These are phyloP conservation scores for Podospora didyma DNA, from an alignment of 495 filamentous ascomycete species.

Conservation along the genomic window DNA sequence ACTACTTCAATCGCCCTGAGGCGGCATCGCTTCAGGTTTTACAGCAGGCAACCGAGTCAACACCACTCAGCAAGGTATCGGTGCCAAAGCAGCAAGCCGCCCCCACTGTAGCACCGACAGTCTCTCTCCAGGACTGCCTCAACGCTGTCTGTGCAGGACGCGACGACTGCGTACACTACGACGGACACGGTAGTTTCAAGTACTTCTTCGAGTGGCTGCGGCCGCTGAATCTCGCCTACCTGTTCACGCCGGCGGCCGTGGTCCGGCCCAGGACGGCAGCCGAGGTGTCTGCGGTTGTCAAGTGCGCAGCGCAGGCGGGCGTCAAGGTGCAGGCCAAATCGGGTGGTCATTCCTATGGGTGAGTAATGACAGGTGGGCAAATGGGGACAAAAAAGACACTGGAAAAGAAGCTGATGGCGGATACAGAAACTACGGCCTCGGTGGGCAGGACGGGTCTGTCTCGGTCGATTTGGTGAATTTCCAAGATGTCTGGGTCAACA, in stretches of 20 bases:
- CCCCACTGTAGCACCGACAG: not conserved
- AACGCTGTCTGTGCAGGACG: not conserved
- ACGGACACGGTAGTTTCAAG: not conserved
- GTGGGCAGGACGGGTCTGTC: not conserved
- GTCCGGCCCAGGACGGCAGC: not conserved
- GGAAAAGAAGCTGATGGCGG: not conserved
- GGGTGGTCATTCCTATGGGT: conserved; percentile 3
- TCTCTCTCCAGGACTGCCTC: conserved; percentile 2
- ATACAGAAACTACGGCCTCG: not conserved
- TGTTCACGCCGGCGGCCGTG: not conserved
- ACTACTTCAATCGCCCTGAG: not conserved
- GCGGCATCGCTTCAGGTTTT: too few relatives aligned
- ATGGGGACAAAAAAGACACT: not conserved
- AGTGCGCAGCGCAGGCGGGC: conserved; percentile 1
- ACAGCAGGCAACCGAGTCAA: too few relatives aligned
- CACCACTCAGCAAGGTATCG: too few relatives aligned
- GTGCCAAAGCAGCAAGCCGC: not conserved
- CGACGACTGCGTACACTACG: conserved; percentile 1
- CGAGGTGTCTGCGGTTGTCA: conserved; percentile 3
- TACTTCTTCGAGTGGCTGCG: conserved; percentile 1
- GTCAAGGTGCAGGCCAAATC: conserved; percentile 8
- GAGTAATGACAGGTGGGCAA: not conserved
- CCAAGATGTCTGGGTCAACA: conserved; percentile 6
- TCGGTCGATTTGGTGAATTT: conserved; percentile 3
- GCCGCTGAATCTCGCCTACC: not conserved